phyloP scores from a whole-genome alignment of 2,329 filamentous ascomycete species.

The Colletotrichum caudatum region DNA sequence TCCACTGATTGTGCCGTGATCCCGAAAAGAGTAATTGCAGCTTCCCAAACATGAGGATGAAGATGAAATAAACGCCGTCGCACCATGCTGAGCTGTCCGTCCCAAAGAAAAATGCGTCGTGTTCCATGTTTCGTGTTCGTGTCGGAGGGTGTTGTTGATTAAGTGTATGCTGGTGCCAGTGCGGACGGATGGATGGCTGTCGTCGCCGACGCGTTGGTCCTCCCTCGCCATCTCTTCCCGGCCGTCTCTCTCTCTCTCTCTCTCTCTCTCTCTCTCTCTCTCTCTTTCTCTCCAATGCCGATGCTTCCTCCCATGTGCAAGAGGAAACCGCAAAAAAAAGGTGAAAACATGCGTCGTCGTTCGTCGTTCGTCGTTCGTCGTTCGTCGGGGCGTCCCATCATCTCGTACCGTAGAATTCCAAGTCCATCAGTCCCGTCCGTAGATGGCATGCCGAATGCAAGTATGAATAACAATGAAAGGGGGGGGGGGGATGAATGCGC shows the following conservation, averaged over 20 bases:
- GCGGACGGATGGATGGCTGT: neutral
- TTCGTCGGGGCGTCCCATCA: neutral
- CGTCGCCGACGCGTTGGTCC: neutral
- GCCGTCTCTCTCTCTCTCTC: neutral
- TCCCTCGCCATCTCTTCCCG: too few relatives aligned
- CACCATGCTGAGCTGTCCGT: conserved; percentile 12
- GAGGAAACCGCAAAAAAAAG: neutral
- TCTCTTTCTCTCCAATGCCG: neutral
- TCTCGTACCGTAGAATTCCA: neutral
- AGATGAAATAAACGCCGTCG: conserved; percentile 6
- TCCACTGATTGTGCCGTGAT: conserved; percentile 17
- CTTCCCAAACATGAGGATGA: neutral
- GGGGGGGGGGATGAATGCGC: neutral
- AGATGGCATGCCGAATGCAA: conserved; percentile 20
- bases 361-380: conserved; percentile 2
- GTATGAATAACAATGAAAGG: neutral
- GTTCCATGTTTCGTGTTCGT: conserved; percentile 20
- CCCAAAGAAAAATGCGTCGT: conserved; percentile 1
- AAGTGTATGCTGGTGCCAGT: conserved; percentile 4
- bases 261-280: fast-evolving
- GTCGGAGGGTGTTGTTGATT: neutral
- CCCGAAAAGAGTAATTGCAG: conserved; percentile 8
- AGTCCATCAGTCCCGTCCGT: neutral
- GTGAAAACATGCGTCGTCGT: neutral
- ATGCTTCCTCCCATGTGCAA: neutral